Base-by-base conservation (phyloP, 2,329 filamentous ascomycete genomes). In the Daldinia sp. region DNA sequence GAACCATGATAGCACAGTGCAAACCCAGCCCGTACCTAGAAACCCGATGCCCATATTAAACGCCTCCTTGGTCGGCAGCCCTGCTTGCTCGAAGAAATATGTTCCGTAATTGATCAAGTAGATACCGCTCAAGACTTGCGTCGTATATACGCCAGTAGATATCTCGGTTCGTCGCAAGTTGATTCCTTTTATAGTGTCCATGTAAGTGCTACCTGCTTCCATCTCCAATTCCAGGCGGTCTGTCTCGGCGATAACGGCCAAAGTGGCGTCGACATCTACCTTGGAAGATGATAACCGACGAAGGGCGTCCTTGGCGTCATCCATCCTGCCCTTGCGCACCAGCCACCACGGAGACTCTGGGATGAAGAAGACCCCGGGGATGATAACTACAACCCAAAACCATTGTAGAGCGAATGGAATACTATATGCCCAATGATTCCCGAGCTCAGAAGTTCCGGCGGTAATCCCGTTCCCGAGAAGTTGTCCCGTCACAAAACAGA, bases 71-170 rank as follows among this genome's bases (percentile, higher is more conserved):
- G 80, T 76, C 0, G 75, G 68, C 25, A 88, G 73, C 1, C 86
- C 86, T 2, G 85, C 85, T 69, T 85, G 82, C 64, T 84, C 76
- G 69, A 88, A 87, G 71, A 83, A 84, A 70, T 87, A 87, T 1
- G 85, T 89, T 0, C 85, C 87, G 66, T 88, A 90, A 58, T 85
- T 85, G 48, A 87, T 86, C 65, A 90, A 83, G 11, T 87, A 86
- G 64, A 87, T 86, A 21, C 88, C 87, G 52, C 83, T 85, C 1
- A 90, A 77, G 17, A 88, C 87, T 70, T 90, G 88, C 2, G 87
- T 87, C 3, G 85, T 82, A 78, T 88, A 90, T 5, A 87, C 85
- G 73, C 88, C 87, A 62, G 80, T 79, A 3, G 83, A 80, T 30
- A 86, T 85, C 70, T 86, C 84, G 0, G 84, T 86, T 17, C 84